These are phyloP conservation scores for Coemansia biformis DNA, from an alignment of 192 early-diverging fungal species.

Conservation along the genomic window DNA sequence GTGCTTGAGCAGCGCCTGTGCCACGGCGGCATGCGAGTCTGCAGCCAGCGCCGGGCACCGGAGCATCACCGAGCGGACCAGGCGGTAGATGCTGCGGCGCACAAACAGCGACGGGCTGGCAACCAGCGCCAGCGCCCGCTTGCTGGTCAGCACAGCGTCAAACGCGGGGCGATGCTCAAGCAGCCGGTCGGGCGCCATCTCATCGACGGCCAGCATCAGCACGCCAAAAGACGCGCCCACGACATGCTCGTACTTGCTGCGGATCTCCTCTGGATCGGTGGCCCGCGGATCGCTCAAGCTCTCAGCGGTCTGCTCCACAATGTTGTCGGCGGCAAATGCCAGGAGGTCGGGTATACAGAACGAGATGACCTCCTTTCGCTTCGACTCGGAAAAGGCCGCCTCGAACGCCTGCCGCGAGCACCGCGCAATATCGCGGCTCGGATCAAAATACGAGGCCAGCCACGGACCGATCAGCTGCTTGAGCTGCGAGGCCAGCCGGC, in stretches of 20 bases:
- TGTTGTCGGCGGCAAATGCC: slow-evolving; percentile 59
- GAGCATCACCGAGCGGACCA: slow-evolving; percentile 28
- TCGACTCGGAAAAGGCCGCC: slow-evolving; percentile 75
- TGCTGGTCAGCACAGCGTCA: slow-evolving; percentile 18
- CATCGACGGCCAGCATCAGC: slow-evolving; percentile 27
- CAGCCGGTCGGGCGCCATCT: slow-evolving; percentile 11
- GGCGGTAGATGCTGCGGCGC: slow-evolving; percentile 30
- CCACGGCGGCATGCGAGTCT: slow-evolving; percentile 45
- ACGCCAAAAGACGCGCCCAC: slow-evolving; percentile 40
- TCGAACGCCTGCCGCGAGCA: slow-evolving; percentile 53
- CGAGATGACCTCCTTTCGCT: slow-evolving; percentile 65
- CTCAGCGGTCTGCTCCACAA: slow-evolving; percentile 73
- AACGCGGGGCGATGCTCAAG: slow-evolving; percentile 31
- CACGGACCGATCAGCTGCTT: slow-evolving; percentile 81
- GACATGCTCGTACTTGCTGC: slow-evolving; percentile 38
- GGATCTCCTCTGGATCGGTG: too few species aligned
- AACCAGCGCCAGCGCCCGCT: slow-evolving; percentile 12
- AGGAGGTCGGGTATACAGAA: slow-evolving; percentile 76
- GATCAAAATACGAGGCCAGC: slow-evolving; percentile 79
- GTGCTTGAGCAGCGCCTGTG: slow-evolving; percentile 55
- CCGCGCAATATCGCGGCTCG: slow-evolving; percentile 67
- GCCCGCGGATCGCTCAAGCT: slow-evolving; percentile 79
- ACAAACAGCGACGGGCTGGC: slow-evolving; percentile 25
- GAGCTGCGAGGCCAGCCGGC: slow-evolving; percentile 71
- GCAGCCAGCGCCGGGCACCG: slow-evolving; percentile 43